Conservation (phyloP, 2,329 filamentous ascomycete genomes). For the Chaetomiaceae sp. region DNA sequence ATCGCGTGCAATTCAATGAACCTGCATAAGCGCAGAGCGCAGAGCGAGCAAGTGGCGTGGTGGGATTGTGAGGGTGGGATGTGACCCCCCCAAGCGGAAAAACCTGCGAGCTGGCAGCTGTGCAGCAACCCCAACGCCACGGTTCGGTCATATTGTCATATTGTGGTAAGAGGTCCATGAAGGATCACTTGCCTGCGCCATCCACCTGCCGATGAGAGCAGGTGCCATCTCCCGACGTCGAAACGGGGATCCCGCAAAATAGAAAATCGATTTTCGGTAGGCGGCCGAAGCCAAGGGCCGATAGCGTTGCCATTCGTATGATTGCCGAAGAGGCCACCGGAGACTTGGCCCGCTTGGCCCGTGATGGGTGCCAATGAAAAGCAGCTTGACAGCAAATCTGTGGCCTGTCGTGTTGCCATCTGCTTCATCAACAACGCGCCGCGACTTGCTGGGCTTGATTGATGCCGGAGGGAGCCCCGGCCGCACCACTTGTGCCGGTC, state of each 20-base stretch:
- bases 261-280: background rate
- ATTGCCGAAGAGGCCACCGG: slow-evolving; percentile 8
- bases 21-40: slow-evolving; percentile 7
- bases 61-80: background rate
- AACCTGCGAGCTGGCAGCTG: background rate
- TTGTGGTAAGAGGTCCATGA: background rate
- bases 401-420: background rate
- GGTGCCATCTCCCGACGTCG: too few species aligned
- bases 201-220: too few species aligned
- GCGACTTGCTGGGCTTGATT: background rate
- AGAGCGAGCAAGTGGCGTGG: background rate
- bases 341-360: background rate
- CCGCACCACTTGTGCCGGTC: background rate
- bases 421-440: background rate
- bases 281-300: background rate
- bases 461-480: background rate
- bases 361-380: slow-evolving; percentile 4
- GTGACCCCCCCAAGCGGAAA: background rate
- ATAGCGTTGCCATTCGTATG: slow-evolving; percentile 12
- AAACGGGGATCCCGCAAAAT: too few species aligned
- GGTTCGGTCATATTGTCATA: too few species aligned
- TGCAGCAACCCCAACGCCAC: background rate
- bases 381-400: background rate
- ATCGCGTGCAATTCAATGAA: slow-evolving; percentile 1
- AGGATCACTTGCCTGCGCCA: too few species aligned